Conservation (phyloP, 495 filamentous ascomycete species). For the Halenospora varia region DNA sequence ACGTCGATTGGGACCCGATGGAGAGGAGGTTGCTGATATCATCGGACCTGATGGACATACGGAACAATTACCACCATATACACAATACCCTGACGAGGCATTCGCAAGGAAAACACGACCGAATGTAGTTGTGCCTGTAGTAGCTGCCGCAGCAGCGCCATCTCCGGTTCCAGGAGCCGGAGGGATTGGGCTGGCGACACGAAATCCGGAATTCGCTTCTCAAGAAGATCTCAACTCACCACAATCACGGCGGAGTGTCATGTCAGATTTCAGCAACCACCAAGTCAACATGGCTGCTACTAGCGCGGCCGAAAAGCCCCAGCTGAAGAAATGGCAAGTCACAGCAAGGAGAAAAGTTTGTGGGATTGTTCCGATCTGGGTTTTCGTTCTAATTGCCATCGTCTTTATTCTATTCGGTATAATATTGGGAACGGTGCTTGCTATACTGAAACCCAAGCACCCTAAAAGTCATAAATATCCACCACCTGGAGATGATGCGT, state of each 20-base stretch:
- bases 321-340: slow-evolving; percentile 50
- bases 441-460: slow-evolving; percentile 16
- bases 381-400: slow-evolving; percentile 49
- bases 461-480: slow-evolving; percentile 21
- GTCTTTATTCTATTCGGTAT: slow-evolving; percentile 56
- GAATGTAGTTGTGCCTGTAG: slow-evolving; percentile 6
- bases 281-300: slow-evolving; percentile 36
- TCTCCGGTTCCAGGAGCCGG: slow-evolving; percentile 36
- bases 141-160: not conserved
- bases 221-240: slow-evolving; percentile 38
- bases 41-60: slow-evolving; percentile 89
- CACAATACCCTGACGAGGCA: slow-evolving; percentile 65
- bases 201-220: slow-evolving; percentile 52
- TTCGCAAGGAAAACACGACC: slow-evolving; percentile 33
- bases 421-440: slow-evolving; percentile 56
- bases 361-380: slow-evolving; percentile 66
- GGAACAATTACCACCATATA: slow-evolving; percentile 87
- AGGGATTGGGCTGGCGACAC: slow-evolving; percentile 48
- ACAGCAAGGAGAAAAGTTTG: slow-evolving; percentile 56
- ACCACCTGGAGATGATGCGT: slow-evolving; percentile 5
- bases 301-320: slow-evolving; percentile 38
- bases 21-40: slow-evolving; percentile 79
- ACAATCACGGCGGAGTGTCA: slow-evolving; percentile 46
- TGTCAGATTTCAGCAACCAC: slow-evolving; percentile 39
- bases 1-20: slow-evolving; percentile 68